Base-by-base conservation (phyloP, 2,329 filamentous ascomycete species). In the Calonectria pseudoturangicola region DNA sequence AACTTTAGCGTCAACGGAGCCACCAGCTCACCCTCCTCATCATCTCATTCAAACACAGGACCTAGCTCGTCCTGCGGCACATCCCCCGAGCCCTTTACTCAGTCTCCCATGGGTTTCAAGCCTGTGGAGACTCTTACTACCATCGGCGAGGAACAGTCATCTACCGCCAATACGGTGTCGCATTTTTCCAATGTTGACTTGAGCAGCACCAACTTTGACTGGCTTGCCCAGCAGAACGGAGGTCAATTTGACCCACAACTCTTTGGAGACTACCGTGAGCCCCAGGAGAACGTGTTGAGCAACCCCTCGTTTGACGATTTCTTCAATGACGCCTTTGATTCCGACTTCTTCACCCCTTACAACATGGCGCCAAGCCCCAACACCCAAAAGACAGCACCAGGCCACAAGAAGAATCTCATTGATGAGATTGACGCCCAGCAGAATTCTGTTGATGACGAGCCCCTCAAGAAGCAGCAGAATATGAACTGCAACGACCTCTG, bases 401-500 rank as follows among this genome's bases (percentile, higher is more conserved):
- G 74, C 9, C 50, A 62, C 70, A 94, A 93, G 86, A 92, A 92
- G 79, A 93, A 94, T 77, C 89, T 97, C 48, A 90, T 97, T 74
- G 90, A 92, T 47, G 90, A 95, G 82, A 94, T 97, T 74, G 95
- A 98, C 80, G 92, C 91, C 18, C 87, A 92, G 73, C 92, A 95
- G 82, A 91, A 95, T 70, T 88, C 91, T 5, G 89, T 92, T 10
- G 91, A 93, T 7, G 93, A 96, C 9, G 93, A 93, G 43, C 82
- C 88, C 48, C 85, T 92, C 4, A 80, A 83, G 73, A 74, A 80
- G 39, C 88, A 81, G 41, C 88, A 93, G 77, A 89, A 95, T 81
- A 88, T 98, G 79, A 95, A 91, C 72, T 98, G 96, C 86, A 96
- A 94, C 79, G 96, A 97, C 82, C 96, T 98, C 65, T 98, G 96